Base-by-base conservation (phyloP, 2,329 filamentous ascomycete genomes). In the Claviceps africana region DNA sequence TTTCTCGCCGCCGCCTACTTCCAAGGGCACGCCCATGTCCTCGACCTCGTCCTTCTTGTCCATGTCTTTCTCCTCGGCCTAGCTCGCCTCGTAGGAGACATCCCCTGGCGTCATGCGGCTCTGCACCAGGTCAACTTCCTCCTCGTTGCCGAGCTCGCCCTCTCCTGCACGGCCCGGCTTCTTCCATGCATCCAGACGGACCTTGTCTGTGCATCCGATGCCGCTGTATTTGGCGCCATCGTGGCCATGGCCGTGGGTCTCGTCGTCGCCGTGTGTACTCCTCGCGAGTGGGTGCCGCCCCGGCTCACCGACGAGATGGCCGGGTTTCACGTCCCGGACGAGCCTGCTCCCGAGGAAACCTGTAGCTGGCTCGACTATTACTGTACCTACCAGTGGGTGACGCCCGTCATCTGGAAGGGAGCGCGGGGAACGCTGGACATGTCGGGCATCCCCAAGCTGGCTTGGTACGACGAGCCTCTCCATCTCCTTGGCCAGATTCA, bases 391-490 rank as follows among this genome's bases (percentile, higher is more conserved):
- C 69, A 70, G 52, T 78, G 74, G 71, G 62, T 78, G 31, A 74
- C 72, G 2, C 69, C 71, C 25, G 61, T 74, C 45, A 68, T 78
- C 48, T 69, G 73, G 64, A 74, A 69, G 55, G 75, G 75, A 28
- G 65, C 67, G 44, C 68, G 65, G 33, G 64, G 66, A 6, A 65
- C 70, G 50, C 64, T 78, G 51, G 70, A 72, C 28, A 67, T 75
- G 57, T 67, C 72, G 39, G 69, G 72, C 56, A 68, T 78, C 21
- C 74, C 74, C 2, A 67, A 58, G 30, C 62, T 78, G 31, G 73
- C 76, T 2, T 78, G 75, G 73, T 78, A 78, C 56, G 76, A 79
- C 50, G 74, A 78, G 55, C 76, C 76, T 9, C 60, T 72, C 22
- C 62, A 75, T 49, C 68, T 78, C 17, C 64, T 77, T 2, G 63